Base-by-base conservation (phyloP, 1,284 basidiomycete species). In the Vanrija pseudolonga region DNA sequence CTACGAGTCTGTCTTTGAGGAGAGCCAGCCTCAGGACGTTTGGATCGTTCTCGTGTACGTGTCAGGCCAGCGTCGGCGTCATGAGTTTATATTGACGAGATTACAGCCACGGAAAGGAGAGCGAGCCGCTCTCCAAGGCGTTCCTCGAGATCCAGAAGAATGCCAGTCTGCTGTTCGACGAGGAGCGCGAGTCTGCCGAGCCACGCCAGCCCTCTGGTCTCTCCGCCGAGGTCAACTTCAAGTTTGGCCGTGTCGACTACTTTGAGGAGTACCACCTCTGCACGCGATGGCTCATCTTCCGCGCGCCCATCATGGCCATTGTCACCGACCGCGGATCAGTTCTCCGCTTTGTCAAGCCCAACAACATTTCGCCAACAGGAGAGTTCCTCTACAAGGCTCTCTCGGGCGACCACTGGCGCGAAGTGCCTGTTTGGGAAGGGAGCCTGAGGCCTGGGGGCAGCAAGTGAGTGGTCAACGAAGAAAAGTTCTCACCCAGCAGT, bases 241-340 rank as follows among this genome's bases (percentile, higher is more conserved):
- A 56, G 48, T 75, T 63, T 51, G 72, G 61, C 3, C 55, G 73
- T 19, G 32, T 76, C 24, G 69, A 72, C 47, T 76, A 68, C 53
- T 47, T 68, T 17, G 60, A 60, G 32, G 66, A 71, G 54, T 66
- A 61, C 37, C 59, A 62, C 28, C 47, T 65, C 11, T 67, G 65
- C 46, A 66, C 69, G 1, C 52, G 64, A 19, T 72, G 71, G 72
- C 43, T 72, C 18, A 47, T 73, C 19, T 68, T 64, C 57, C 67
- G 63, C 51, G 67, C 72, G 2, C 73, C 72, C 3, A 66, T 64
- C 53, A 22, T 70, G 44, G 65, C 72, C 40, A 60, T 75, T 51
- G 62, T 65, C 11, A 62, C 66, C 11, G 50, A 72, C 20, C 47
- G 63, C 17, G 68, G 68, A 12, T 44, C 52, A 18, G 51, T 59